phyloP scores from a whole-genome alignment of 1,139 yeast genomes.

The Kodamaea fungicola region DNA sequence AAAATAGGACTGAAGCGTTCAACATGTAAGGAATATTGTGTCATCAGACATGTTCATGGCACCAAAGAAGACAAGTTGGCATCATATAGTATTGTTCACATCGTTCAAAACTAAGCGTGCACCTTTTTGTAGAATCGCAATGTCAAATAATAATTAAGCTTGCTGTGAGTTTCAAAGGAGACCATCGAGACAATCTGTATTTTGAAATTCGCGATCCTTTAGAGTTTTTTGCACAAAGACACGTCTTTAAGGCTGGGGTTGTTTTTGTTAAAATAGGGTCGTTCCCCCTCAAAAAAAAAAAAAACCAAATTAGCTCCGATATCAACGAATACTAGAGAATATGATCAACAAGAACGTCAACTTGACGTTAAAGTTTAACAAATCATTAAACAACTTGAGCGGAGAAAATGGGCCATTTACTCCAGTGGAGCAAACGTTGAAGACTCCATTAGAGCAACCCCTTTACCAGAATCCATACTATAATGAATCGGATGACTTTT shows the following conservation, averaged over 20 bases:
- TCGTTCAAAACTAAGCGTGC: too few species aligned
- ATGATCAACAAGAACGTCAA: constrained; percentile 28
- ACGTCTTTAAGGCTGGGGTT: background rate
- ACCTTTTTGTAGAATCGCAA: too few species aligned
- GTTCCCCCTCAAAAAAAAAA: background rate
- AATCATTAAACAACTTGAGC: constrained; percentile 22
- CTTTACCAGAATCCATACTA: constrained; percentile 30
- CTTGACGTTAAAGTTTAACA: constrained; percentile 30
- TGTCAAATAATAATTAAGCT: too few species aligned
- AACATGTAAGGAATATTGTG: too few species aligned
- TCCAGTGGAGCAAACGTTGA: constrained; percentile 44
- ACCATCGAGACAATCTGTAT: too few species aligned
- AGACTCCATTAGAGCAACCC: constrained; percentile 37
- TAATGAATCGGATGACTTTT: constrained; percentile 43
- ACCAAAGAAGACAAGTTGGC: too few species aligned
- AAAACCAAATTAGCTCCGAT: background rate
- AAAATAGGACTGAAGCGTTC: too few species aligned
- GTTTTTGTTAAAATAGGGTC: background rate
- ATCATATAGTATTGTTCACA: too few species aligned
- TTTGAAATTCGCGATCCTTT: too few species aligned
- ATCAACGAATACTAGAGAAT: background rate
- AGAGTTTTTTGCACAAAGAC: background rate
- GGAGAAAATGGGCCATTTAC: constrained; percentile 37
- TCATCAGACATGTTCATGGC: too few species aligned
- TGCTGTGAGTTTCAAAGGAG: too few species aligned